phyloP scores from a whole-genome alignment of 73 alveolate species.

The Paramecium biaurelia region DNA sequence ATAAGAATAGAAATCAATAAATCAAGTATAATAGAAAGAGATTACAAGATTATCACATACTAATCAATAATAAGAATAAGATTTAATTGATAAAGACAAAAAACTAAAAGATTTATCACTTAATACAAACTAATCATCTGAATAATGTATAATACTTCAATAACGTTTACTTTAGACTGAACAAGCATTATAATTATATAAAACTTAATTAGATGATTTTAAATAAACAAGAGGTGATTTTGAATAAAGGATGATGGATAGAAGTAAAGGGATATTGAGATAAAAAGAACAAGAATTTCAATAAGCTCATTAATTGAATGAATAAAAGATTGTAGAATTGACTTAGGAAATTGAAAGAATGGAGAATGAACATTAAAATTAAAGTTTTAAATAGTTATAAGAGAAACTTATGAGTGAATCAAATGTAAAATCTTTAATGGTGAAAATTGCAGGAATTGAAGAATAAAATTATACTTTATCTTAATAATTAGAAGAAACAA shows the following conservation, averaged over 20 bases:
- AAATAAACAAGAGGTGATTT: neutral
- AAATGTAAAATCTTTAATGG: neutral
- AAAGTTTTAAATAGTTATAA: neutral
- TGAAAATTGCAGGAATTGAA: neutral
- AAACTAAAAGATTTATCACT: neutral
- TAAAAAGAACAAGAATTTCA: conserved; percentile 14
- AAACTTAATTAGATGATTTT: conserved; percentile 30
- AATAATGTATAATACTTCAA: neutral
- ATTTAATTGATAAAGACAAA: neutral
- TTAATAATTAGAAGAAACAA: neutral
- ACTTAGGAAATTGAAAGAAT: neutral
- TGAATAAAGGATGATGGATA: conserved; percentile 10
- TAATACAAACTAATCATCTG: neutral
- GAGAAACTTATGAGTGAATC: neutral
- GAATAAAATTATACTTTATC: neutral
- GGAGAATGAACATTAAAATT: neutral
- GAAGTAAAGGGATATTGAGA: conserved; percentile 38
- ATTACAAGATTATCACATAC: neutral
- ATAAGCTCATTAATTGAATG: neutral
- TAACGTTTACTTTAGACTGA: neutral
- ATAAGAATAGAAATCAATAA: neutral
- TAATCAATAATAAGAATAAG: neutral
- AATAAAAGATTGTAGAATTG: neutral
- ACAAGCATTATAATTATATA: neutral
- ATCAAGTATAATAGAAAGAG: neutral